These are phyloP conservation scores for Hygrophorus russula DNA, from an alignment of 768 basidiomycete genomes.

Conservation along the genomic window DNA sequence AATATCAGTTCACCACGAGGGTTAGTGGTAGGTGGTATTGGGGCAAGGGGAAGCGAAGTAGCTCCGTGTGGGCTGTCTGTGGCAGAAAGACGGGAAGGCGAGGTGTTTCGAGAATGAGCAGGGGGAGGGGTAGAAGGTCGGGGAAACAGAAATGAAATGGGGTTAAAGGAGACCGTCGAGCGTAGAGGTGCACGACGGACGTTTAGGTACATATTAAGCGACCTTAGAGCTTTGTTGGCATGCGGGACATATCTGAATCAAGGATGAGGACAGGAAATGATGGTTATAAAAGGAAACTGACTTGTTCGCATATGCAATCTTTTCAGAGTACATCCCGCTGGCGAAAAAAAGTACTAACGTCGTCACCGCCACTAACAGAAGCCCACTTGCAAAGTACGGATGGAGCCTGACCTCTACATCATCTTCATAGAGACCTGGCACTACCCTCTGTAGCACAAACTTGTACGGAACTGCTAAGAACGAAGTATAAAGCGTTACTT, in stretches of 20 bases:
- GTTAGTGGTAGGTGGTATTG: conserved; percentile 65
- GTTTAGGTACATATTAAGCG: conserved; percentile 96
- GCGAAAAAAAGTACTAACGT: conserved; percentile 93
- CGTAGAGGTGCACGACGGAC: conserved; percentile 71
- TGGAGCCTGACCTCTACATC: conserved; percentile 39
- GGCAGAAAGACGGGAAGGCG: conserved; percentile 22
- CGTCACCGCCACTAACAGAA: conserved; percentile 81
- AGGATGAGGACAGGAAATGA: neutral
- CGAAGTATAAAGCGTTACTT: conserved; percentile 54
- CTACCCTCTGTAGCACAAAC: conserved; percentile 31
- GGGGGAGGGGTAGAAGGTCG: conserved; percentile 19
- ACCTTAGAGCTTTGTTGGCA: conserved; percentile 83
- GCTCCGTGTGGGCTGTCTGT: conserved; percentile 14
- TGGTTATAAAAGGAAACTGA: conserved; percentile 27
- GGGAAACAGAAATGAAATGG: conserved; percentile 48
- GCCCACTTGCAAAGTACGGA: conserved; percentile 67
- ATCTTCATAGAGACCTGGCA: conserved; percentile 40
- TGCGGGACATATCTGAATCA: conserved; percentile 85
- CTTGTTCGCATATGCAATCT: conserved; percentile 95
- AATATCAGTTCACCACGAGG: conserved; percentile 97
- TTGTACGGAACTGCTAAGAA: conserved; percentile 58
- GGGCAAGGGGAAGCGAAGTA: conserved; percentile 14
- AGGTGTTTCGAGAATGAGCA: conserved; percentile 12
- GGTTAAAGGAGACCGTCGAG: conserved; percentile 45
- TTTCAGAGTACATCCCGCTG: conserved; percentile 92